phyloP scores from a whole-genome alignment of 495 filamentous ascomycete genomes.

The Cercophora samala region DNA sequence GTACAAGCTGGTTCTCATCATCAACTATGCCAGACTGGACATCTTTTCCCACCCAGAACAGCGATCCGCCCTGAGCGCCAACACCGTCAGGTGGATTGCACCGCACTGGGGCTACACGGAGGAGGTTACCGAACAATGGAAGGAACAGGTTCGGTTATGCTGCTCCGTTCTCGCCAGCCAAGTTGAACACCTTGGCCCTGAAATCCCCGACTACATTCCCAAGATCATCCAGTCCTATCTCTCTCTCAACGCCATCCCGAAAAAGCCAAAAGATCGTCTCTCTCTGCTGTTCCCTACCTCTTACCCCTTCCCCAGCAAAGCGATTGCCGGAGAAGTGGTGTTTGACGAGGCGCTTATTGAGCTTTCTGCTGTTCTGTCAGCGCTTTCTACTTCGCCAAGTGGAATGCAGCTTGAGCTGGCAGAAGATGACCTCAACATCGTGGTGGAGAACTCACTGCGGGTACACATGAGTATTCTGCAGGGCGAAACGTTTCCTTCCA shows the following conservation, averaged over 20 bases:
- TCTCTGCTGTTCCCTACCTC: conserved; percentile 85
- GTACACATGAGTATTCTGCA: conserved; percentile 85
- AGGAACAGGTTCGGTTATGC: conserved; percentile 87
- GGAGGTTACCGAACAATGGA: conserved; percentile 78
- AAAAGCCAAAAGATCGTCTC: conserved; percentile 63
- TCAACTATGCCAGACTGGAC: conserved; percentile 77
- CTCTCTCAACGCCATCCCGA: conserved; percentile 61
- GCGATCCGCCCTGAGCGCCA: conserved; percentile 66
- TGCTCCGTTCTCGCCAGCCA: conserved; percentile 87
- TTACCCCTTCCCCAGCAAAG: conserved; percentile 81
- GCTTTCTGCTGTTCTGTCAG: conserved; percentile 80
- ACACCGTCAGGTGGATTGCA: conserved; percentile 85
- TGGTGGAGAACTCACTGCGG: conserved; percentile 71
- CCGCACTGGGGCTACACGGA: conserved; percentile 85
- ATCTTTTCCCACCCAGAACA: conserved; percentile 76
- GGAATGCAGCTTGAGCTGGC: conserved; percentile 66
- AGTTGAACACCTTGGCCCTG: conserved; percentile 70
- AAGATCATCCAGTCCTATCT: conserved; percentile 89
- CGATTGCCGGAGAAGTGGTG: conserved; percentile 55
- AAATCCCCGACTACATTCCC: conserved; percentile 81
- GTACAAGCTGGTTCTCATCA: conserved; percentile 88
- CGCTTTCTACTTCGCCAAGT: conserved; percentile 66
- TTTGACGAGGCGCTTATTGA: conserved; percentile 93
- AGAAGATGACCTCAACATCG: conserved; percentile 68
- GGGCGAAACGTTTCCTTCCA: conserved; percentile 83